phyloP scores from a whole-genome alignment of 257 asterid species.

The Solanum peruvianum region DNA sequence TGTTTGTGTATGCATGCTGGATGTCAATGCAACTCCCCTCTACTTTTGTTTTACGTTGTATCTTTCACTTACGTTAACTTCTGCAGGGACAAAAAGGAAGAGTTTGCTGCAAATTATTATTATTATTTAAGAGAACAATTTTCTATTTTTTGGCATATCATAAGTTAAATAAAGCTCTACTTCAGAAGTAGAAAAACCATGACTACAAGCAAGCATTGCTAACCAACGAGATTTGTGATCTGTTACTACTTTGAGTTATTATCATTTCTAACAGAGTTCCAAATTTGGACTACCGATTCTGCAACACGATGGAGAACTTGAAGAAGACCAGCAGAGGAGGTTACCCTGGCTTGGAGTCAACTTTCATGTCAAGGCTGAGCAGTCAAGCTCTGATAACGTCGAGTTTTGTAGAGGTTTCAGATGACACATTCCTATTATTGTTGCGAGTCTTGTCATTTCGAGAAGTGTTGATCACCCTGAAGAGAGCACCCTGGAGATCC shows the following conservation, averaged over 20 bases:
- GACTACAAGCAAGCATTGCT: not conserved
- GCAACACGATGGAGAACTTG: conserved; percentile 23
- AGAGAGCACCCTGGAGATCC: conserved; percentile 72
- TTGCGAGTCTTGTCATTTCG: conserved; percentile 13
- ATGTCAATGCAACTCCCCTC: too few species aligned
- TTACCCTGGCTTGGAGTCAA: conserved; percentile 75
- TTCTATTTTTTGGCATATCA: not conserved
- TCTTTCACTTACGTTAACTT: too few species aligned
- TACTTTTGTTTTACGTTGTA: too few species aligned
- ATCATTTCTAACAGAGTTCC: conserved; percentile 46
- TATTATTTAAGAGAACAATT: not conserved
- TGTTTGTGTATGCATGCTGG: too few species aligned
- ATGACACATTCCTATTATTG: conserved; percentile 8
- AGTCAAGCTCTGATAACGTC: conserved; percentile 60
- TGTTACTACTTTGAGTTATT: conserved; percentile 6
- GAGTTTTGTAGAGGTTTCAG: conserved; percentile 41
- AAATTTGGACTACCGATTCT: conserved; percentile 34
- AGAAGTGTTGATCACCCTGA: conserved; percentile 24
- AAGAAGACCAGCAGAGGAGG: conserved; percentile 40
- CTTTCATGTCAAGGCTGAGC: conserved; percentile 50
- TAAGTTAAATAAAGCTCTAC: not conserved
- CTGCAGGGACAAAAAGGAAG: too few species aligned
- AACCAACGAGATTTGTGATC: not conserved
- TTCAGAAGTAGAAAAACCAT: not conserved
- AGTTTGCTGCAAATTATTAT: too few species aligned